Evolutionary conservation across 1,139 yeast genomes (phyloP).

Genomic region (Taphrina betulina): DNA sequence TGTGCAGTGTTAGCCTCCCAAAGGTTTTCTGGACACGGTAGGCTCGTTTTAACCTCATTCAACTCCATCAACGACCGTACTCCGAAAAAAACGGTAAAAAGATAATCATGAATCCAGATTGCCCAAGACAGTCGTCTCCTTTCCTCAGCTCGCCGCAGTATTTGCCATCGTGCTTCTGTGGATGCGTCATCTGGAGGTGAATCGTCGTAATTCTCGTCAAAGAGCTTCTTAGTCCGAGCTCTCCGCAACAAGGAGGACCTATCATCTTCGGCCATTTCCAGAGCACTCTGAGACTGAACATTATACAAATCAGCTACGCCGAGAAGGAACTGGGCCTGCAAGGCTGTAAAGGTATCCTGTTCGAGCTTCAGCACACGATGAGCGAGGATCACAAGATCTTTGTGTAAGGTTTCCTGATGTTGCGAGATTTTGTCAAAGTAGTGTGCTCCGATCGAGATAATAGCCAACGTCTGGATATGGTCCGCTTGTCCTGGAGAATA

Average conservation of each 20-base stretch:
- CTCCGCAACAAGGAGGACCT: constrained; percentile 15
- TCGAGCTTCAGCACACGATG: constrained; percentile 21
- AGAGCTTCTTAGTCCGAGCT: constrained; percentile 14
- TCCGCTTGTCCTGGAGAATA: constrained; percentile 15
- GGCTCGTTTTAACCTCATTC: constrained; percentile 9
- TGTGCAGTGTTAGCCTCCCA: constrained; percentile 29
- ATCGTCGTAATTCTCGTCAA: constrained; percentile 29
- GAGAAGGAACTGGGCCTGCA: constrained; percentile 28
- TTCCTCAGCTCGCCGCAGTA: constrained; percentile 26
- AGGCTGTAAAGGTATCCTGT: constrained; percentile 14
- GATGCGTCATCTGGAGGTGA: constrained; percentile 24
- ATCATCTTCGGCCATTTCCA: constrained; percentile 26
- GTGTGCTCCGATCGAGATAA: constrained; percentile 24
- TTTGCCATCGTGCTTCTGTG: constrained; percentile 30
- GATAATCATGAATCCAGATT: constrained; percentile 17
- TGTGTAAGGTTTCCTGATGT: constrained; percentile 2
- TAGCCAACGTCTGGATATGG: constrained; percentile 17
- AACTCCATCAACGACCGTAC: constrained; percentile 21
- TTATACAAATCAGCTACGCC: constrained; percentile 24
- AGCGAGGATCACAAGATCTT: constrained; percentile 12
- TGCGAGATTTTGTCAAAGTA: constrained; percentile 6
- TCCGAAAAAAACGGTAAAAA: constrained; percentile 21
- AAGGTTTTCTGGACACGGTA: constrained; percentile 21
- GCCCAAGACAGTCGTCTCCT: constrained; percentile 29
- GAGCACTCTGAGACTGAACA: constrained; percentile 8